Evolutionary conservation across 1,284 basidiomycete species (phyloP), one percentile per base, ranked within the genome.

Genomic region (Blastosporella zonata): DNA sequence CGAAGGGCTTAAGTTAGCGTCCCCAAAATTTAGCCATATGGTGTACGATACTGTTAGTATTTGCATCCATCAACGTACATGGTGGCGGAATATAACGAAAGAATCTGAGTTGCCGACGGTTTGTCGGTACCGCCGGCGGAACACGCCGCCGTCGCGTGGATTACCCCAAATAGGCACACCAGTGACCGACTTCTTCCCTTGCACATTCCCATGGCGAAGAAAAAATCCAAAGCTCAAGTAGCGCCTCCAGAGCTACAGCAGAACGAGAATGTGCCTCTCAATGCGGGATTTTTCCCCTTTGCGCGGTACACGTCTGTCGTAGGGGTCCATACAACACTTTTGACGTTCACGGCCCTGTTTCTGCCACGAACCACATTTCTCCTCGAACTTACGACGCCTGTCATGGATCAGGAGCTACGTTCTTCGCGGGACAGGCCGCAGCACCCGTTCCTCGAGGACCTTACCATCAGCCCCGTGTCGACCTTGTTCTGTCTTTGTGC

Each of bases 281-380:
- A 18, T 17, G 6, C 52, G 12, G 50, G 50, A 23, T 58, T 58
- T 44, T 67, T 73, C 47, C 68, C 73, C 10, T 67, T 72, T 55
- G 65, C 66, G n/a, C 62, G 62, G 2, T 91, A 91, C 69, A 78
- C 81, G 46, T 82, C 86, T n/a, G 67, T 82, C 13, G 81, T 90
- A n/a, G 80, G 81, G 25, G 82, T 90, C 22, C 85, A 89, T 61
- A 74, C 81, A 1, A 73, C 78, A 18, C 78, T 92, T 5, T 75
- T 91, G 47, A 62, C 71, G 2, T 88, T 88, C 59, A 74, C 77
- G 5, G 78, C 81, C 5, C 69, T 89, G 43, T 82, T 81, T 59
- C 73, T 87, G 13, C 88, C 84, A 12, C 81, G 81, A 38, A 81
- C 80, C 2, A 71, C 78, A 0, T 66, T 73, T 15, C 65, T 79